Conservation (phyloP, 331 rosid species). For the Erythrophleum ivorense region DNA sequence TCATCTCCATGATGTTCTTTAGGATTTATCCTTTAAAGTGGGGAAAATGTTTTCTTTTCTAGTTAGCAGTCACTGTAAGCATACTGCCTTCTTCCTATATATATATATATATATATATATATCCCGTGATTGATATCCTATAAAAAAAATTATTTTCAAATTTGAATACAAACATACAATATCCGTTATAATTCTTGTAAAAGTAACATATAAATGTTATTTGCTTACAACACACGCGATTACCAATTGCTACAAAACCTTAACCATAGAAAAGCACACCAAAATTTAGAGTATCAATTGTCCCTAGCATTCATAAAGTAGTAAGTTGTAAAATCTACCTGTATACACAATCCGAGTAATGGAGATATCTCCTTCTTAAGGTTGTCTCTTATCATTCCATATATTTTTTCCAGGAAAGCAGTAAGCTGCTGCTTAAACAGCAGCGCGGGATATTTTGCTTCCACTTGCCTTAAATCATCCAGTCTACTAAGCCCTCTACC, state of each 20-base stretch:
- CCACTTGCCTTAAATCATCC: constrained; percentile 81
- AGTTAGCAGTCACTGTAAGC: not conserved
- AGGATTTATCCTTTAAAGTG: not conserved
- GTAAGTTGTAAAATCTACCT: constrained; percentile 52
- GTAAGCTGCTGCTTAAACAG: constrained; percentile 87
- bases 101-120: not conserved
- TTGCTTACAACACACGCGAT: not conserved
- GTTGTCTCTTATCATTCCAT: constrained; percentile 82
- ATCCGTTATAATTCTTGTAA: not conserved
- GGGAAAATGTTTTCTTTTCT: not conserved
- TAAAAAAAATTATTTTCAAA: not conserved
- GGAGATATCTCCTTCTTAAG: constrained; percentile 86
- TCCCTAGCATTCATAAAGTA: not conserved
- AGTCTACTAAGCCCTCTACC: constrained; percentile 71
- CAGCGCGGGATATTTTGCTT: constrained; percentile 82
- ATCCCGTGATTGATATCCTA: not conserved
- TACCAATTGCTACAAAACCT: not conserved
- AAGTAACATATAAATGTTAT: not conserved
- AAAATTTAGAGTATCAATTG: not conserved
- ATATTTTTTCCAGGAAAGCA: constrained; percentile 81
- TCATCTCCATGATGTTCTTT: not conserved
- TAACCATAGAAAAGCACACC: not conserved
- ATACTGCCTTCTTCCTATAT: not conserved
- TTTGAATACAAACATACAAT: not conserved
- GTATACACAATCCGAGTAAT: constrained; percentile 72